Evolutionary conservation across 116 monocot genomes (phyloP), one percentile per base, ranked within the genome.

Genomic region (Zostera marina): DNA sequence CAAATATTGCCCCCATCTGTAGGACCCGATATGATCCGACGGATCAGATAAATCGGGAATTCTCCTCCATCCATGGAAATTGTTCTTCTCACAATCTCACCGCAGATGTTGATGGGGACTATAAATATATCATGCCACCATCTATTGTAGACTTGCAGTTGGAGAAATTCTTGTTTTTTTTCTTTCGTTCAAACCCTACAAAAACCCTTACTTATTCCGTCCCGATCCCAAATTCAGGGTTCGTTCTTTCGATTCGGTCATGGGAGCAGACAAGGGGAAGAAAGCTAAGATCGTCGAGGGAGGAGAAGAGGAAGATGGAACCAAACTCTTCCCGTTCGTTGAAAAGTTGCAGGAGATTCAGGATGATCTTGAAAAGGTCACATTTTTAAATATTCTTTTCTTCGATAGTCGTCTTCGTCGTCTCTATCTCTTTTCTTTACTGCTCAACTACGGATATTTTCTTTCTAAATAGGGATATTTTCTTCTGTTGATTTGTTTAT

Each of bases 301-400:
- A 51, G 15, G n/a, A 21, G 49, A 48, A n/a, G 17, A 20, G 49
- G 53, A 32, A 39, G 79, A 76, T 9, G 84, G 79, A 44, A 71
- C 73, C 11, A 71, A 84, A 60, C 76, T 84, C 46, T 66, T 77
- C 25, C 63, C 74, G 20, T 76, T 72, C 55, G 79, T 80, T 13
- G 74, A 77, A 74, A 77, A 74, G 71, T 54, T 84, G 22, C 77
- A 80, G 80, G 79, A 84, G 71, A 72, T 80, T 56, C 84, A 80
- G 23, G 84, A 80, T 47, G 74, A 84, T 24, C 68, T 84, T 53
- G 84, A 84, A 62, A 77, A 69, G 80, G 84, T 84, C 62, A 17
- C 8, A 9, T 3, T 23, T 21, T 7, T 23, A 12, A 13, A 0
- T 53, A 12, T 26, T 41, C 40, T 3, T 12, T 15, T 16, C 15